Evolutionary conservation across 108 stramenopile genomes (phyloP), one percentile per base, ranked within the genome.

Genomic region (Cylindrotheca closterium): DNA sequence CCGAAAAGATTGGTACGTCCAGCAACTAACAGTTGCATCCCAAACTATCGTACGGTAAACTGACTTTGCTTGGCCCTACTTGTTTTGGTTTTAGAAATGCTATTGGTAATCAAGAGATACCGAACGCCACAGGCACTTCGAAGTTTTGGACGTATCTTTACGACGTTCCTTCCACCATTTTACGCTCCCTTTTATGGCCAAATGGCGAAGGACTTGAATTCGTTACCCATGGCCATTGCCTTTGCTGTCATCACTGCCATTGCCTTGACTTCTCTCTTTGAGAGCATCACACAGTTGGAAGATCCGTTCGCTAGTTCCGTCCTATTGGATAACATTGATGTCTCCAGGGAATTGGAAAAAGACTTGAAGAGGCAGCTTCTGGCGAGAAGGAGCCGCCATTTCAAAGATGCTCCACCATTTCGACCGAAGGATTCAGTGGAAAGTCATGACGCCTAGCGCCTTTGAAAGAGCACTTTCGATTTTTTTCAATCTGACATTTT

Each of bases 81-180:
- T 73, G 66, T 55, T 74, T 66, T 51, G 64, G 67, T 17, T 72
- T 71, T 21, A 58, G 91, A 92, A 45, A 75, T 74, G 25, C 28
- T 87, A 59, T 59, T 83, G 18, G 71, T 87, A 68, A 79, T 88
- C 65, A 92, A 92, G 60, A 69, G 53, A 10, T 92, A 92, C 50
- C 81, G 91, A 22, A 92, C 91, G 10, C 91, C 91, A 21, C 86
- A 87, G 55, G 86, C 84, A 2, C 45, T 92, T 26, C 59, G 91
- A 47, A 77, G 83, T 47, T 92, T 92, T 58, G 83, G 73, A 12
- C 58, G 87, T 29, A 32, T 92, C 2, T 92, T 87, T 57, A 73
- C 81, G 19, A 65, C 85, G 4, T 56, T 85, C 8, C 58, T 86
- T 24, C 87, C 91, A 3, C 80, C 86, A 0, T 87, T 92, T 51